These are phyloP conservation scores for Hypsizygus marmoreus DNA, from an alignment of 768 basidiomycete genomes.

Conservation along the genomic window DNA sequence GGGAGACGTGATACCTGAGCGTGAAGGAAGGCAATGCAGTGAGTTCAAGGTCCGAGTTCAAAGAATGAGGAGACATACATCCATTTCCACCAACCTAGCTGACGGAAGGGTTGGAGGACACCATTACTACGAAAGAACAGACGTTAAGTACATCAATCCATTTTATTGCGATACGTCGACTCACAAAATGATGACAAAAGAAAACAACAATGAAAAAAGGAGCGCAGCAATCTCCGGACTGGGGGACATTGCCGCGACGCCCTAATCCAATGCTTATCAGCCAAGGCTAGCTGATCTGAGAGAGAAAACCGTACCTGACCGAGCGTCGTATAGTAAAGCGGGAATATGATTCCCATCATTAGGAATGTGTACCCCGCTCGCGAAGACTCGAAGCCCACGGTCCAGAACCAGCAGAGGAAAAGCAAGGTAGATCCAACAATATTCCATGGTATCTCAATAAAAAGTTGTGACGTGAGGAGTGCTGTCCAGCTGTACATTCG, in stretches of 20 bases:
- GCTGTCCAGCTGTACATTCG: conserved; percentile 69
- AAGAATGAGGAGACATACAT: too few relatives aligned
- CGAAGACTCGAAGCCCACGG: conserved; percentile 56
- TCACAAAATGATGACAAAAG: conserved; percentile 59
- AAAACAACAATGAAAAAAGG: conserved; percentile 53
- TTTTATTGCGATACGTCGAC: conserved; percentile 21
- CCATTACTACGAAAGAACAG: conserved; percentile 41
- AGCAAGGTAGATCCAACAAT: conserved; percentile 56
- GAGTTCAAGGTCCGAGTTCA: too few relatives aligned
- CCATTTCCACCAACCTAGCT: conserved; percentile 69
- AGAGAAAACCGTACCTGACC: conserved; percentile 42
- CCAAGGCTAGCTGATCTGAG: too few relatives aligned
- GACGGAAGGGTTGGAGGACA: conserved; percentile 60
- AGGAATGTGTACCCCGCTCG: conserved; percentile 65
- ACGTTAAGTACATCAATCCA: not conserved
- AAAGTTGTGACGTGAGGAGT: conserved; percentile 52
- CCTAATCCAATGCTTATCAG: conserved; percentile 41
- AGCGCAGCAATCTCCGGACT: conserved; percentile 55
- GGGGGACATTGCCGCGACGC: conserved; percentile 59
- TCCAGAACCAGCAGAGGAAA: conserved; percentile 74
- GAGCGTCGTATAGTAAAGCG: conserved; percentile 61
- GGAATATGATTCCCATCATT: conserved; percentile 53
- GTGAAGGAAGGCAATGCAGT: too few relatives aligned
- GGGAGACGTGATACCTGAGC: conserved; percentile 44
- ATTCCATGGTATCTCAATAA: conserved; percentile 65